Conservation (phyloP, 2,329 filamentous ascomycete genomes). For the Emergomyces orientalis region DNA sequence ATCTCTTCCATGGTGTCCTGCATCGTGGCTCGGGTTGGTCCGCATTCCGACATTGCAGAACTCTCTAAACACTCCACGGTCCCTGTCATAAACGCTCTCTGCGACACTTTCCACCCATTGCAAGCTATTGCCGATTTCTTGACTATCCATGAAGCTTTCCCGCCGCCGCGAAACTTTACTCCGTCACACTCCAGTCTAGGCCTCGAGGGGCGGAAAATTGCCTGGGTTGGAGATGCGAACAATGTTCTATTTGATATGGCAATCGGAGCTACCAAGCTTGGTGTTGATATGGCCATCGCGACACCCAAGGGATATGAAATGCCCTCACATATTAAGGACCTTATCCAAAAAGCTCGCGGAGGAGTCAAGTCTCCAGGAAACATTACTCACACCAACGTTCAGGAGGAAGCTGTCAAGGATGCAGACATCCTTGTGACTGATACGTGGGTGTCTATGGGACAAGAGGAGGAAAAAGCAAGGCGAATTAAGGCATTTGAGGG, state of each 20-base stretch:
- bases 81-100: slow-evolving; percentile 79
- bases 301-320: slow-evolving; percentile 80
- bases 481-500: slow-evolving; percentile 73
- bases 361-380: slow-evolving; percentile 53
- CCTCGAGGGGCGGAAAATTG: slow-evolving; percentile 75
- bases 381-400: slow-evolving; percentile 65
- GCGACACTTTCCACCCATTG: slow-evolving; percentile 83
- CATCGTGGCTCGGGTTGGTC: slow-evolving; percentile 69
- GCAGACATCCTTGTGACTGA: slow-evolving; percentile 91
- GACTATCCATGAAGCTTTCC: slow-evolving; percentile 74
- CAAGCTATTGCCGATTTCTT: slow-evolving; percentile 92
- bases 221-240: slow-evolving; percentile 94
- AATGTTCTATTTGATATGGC: slow-evolving; percentile 94
- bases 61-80: slow-evolving; percentile 65
- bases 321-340: slow-evolving; percentile 59
- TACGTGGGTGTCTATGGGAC: slow-evolving; percentile 98
- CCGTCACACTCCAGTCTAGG: slow-evolving; percentile 47
- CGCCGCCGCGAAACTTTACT: slow-evolving; percentile 29
- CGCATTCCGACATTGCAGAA: slow-evolving; percentile 63
- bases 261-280: slow-evolving; percentile 77
- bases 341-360: slow-evolving; percentile 57
- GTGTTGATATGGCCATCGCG: slow-evolving; percentile 76
- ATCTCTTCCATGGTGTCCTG: slow-evolving; percentile 89
- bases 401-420: slow-evolving; percentile 73
- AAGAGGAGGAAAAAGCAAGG: slow-evolving; percentile 74